Percentiles rank a stretch among this genome's conserved stretches.
phyloP scores from a whole-genome alignment of 306 rosid species.

The Prunus campanulata region DNA sequence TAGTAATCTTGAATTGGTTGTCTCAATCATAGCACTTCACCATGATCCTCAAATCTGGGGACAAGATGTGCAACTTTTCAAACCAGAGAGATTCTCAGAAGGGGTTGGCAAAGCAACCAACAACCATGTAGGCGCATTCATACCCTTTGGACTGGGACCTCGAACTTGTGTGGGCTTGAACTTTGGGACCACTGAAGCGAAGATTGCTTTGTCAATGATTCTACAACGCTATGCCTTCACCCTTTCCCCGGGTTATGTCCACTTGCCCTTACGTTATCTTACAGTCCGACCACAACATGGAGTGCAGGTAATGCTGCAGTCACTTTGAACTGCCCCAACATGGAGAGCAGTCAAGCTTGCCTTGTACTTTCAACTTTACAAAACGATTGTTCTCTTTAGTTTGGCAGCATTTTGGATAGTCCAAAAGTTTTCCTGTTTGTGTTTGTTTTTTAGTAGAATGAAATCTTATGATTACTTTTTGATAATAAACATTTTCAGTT shows the following conservation, averaged over 20 bases:
- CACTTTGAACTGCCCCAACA: not conserved
- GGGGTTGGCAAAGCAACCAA: conserved; percentile 30
- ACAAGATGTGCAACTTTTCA: conserved; percentile 28
- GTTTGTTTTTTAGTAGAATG: too few relatives aligned
- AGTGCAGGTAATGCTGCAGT: conserved; percentile 20
- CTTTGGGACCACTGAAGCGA: conserved; percentile 22
- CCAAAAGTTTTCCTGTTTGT: too few relatives aligned
- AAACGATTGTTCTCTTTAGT: too few relatives aligned
- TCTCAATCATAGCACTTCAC: conserved; percentile 23
- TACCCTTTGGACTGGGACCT: conserved; percentile 34
- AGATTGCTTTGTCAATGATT: conserved; percentile 27
- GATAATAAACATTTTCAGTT: too few relatives aligned
- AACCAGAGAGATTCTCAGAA: conserved; percentile 29
- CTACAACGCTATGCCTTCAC: conserved; percentile 28
- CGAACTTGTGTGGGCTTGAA: conserved; percentile 32
- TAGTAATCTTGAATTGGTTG: not conserved
- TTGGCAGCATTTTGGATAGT: too few relatives aligned
- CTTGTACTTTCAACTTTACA: too few relatives aligned
- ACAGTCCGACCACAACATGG: conserved; percentile 27
- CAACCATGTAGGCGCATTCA: conserved; percentile 19
- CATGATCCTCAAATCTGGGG: conserved; percentile 35
- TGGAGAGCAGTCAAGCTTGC: too few relatives aligned
- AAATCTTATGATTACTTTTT: too few relatives aligned
- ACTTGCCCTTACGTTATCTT: conserved; percentile 20
- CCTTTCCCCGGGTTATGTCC: conserved; percentile 24